Evolutionary conservation across 1,284 basidiomycete genomes (phyloP).

Genomic region (Irpex lacteus): DNA sequence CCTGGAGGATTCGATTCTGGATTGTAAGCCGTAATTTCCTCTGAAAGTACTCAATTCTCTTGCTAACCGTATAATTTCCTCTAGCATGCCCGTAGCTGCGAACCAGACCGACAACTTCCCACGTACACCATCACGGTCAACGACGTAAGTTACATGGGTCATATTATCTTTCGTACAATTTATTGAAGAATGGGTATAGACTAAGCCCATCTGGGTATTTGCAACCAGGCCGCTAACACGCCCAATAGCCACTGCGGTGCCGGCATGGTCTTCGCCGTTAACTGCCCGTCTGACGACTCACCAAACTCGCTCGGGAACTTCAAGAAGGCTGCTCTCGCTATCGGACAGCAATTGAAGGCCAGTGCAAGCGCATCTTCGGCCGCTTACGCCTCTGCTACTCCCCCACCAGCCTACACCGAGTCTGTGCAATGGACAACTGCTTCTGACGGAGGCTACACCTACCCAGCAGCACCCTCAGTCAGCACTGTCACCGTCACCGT

Average conservation of each 20-base stretch:
- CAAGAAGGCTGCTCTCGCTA: constrained; percentile 48
- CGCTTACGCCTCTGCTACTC: constrained; percentile 28
- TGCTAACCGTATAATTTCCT: constrained; percentile 4
- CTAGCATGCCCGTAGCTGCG: constrained; percentile 49
- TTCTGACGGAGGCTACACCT: constrained; percentile 45
- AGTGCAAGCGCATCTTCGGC: constrained; percentile 13
- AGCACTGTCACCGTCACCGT: constrained; percentile 33
- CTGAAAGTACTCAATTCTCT: neutral
- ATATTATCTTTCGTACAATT: neutral
- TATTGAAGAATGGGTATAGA: constrained; percentile 17
- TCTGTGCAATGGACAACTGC: constrained; percentile 29
- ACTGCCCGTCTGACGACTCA: constrained; percentile 49
- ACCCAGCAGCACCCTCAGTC: constrained; percentile 40
- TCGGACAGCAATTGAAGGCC: constrained; percentile 44
- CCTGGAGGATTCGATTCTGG: constrained; percentile 54
- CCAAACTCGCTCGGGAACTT: constrained; percentile 57
- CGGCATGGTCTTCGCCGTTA: constrained; percentile 67
- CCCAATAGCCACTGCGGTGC: constrained; percentile 49
- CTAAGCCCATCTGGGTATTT: constrained; percentile 44
- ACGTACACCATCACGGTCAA: constrained; percentile 35
- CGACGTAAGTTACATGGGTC: constrained; percentile 26
- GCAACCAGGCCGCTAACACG: constrained; percentile 35
- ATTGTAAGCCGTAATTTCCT: constrained; percentile 41
- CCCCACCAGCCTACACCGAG: constrained; percentile 16
- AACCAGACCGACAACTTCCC: constrained; percentile 33